These are phyloP conservation scores for Trapa bicornis DNA, from an alignment of 345 rosid species.

Conservation along the genomic window DNA sequence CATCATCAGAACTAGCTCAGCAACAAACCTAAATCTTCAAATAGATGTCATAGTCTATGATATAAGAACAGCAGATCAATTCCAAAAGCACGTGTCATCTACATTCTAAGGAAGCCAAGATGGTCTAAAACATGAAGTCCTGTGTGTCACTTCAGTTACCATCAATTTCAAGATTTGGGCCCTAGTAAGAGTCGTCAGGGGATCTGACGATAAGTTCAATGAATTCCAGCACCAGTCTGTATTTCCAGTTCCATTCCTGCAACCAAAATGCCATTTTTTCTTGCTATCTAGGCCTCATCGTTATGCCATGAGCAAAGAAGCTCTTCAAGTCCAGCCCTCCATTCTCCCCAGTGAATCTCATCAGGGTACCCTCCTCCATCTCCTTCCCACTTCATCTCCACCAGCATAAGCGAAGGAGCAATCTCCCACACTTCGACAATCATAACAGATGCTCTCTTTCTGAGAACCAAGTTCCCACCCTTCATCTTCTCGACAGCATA, in stretches of 20 bases:
- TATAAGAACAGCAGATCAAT: not conserved
- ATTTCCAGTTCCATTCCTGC: too few relatives aligned
- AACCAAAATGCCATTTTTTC: not conserved
- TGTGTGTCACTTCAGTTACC: not conserved
- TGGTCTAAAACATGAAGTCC: not conserved
- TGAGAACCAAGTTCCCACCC: conserved; percentile 18
- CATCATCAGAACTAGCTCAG: not conserved
- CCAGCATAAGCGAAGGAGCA: conserved; percentile 18
- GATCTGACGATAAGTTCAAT: not conserved
- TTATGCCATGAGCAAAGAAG: conserved; percentile 23
- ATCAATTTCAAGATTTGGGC: not conserved
- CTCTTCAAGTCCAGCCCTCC: conserved; percentile 26
- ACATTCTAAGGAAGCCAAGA: too few relatives aligned
- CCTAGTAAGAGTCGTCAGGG: not conserved
- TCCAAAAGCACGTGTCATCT: too few relatives aligned
- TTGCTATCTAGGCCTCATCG: not conserved
- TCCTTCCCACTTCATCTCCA: conserved; percentile 25
- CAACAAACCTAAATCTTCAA: not conserved
- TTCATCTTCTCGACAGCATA: conserved; percentile 25
- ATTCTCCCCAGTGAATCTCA: conserved; percentile 28
- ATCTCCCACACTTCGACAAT: conserved; percentile 24
- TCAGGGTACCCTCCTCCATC: conserved; percentile 16
- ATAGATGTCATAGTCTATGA: not conserved
- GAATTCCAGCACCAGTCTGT: too few relatives aligned
- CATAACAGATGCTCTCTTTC: conserved; percentile 22